phyloP scores from a whole-genome alignment of 208 protist species.

The Blechomonas ayalai region DNA sequence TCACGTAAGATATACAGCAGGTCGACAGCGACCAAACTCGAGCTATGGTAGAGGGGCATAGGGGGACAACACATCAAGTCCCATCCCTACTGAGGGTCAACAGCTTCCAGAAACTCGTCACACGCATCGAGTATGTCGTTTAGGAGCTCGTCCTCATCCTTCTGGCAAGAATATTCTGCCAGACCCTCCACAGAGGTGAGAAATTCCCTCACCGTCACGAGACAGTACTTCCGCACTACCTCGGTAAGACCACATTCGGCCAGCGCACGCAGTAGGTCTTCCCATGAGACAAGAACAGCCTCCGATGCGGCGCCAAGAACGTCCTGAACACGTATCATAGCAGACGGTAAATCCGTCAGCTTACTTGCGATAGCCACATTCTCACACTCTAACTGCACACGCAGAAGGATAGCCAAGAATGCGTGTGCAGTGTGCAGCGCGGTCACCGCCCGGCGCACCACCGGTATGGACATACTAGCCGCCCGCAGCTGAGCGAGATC shows the following conservation, averaged over 20 bases:
- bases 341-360: slow-evolving; percentile 45
- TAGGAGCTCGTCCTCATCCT: slow-evolving; percentile 70
- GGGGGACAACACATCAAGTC: too few relatives aligned
- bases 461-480: slow-evolving; percentile 35
- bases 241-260: slow-evolving; percentile 32
- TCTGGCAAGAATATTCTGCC: slow-evolving; percentile 60
- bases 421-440: slow-evolving; percentile 37
- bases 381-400: slow-evolving; percentile 83
- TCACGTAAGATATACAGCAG: too few relatives aligned
- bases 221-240: slow-evolving; percentile 58
- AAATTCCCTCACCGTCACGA: slow-evolving; percentile 53
- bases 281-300: slow-evolving; percentile 68
- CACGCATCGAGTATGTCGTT: slow-evolving; percentile 82
- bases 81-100: too few relatives aligned
- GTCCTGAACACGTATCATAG: slow-evolving; percentile 69
- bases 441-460: slow-evolving; percentile 39
- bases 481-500: slow-evolving; percentile 33
- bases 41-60: too few relatives aligned
- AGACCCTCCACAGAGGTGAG: slow-evolving; percentile 63
- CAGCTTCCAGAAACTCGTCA: slow-evolving; percentile 68
- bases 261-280: slow-evolving; percentile 40
- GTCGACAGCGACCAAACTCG: too few relatives aligned
- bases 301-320: slow-evolving; percentile 61
- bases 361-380: slow-evolving; percentile 67
- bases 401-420: slow-evolving; percentile 64